A percentile compares a stretch with the other conserved stretches of the same genome.
Conservation (phyloP, 2,329 filamentous ascomycete genomes). For the Penicillium digitatum region DNA sequence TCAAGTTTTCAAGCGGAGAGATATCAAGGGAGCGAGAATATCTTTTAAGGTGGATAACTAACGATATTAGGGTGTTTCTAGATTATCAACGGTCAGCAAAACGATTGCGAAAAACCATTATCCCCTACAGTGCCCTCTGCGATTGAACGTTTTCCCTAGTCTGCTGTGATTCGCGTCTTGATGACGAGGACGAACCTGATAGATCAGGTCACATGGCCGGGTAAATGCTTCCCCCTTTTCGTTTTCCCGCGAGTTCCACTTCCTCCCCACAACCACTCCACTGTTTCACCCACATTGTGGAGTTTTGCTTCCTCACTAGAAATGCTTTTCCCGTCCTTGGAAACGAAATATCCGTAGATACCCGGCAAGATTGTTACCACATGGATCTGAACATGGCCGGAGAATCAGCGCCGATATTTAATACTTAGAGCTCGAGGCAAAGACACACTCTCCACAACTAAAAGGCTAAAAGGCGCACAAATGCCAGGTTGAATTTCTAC, state of each 20-base stretch:
- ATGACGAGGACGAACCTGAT: neutral
- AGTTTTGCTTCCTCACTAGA: neutral
- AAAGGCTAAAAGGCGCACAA: neutral
- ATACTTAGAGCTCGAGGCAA: neutral
- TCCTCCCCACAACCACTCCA: neutral
- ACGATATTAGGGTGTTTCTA: neutral
- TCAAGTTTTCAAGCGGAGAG: neutral
- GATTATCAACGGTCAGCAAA: neutral
- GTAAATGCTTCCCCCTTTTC: slow-evolving; percentile 9
- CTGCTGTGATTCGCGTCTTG: neutral
- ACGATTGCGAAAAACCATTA: slow-evolving; percentile 12
- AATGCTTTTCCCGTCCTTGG: neutral
- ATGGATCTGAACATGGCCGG: neutral
- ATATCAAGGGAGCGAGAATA: neutral
- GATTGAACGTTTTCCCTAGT: slow-evolving; percentile 4
- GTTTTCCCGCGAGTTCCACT: slow-evolving; percentile 13
- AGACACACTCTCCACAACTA: neutral
- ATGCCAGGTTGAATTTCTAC: neutral
- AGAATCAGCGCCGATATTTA: neutral
- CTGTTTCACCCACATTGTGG: neutral
- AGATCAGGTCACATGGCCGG: slow-evolving; percentile 7
- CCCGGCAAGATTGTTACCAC: slow-evolving; percentile 2
- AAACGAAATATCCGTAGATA: neutral
- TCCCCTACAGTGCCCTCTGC: slow-evolving; percentile 1
- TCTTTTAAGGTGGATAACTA: neutral